Evolutionary conservation across 306 rosid species (phyloP).

Genomic region (Astragalus glycyphyllos): DNA sequence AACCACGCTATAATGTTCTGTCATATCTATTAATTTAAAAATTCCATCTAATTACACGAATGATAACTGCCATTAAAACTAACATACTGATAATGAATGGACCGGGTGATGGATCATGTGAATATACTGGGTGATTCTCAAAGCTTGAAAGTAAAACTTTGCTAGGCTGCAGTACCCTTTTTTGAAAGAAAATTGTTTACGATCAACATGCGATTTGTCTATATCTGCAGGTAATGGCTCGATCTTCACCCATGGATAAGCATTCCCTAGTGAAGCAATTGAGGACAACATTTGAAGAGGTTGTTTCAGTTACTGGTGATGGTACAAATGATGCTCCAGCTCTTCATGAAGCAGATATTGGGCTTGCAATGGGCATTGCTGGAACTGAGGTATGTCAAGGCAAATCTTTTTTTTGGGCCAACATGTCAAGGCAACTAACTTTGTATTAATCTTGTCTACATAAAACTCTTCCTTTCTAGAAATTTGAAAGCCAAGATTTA

Average conservation of each 20-base stretch:
- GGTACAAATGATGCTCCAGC: slow-evolving; percentile 99
- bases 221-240: slow-evolving; percentile 85
- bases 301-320: slow-evolving; percentile 97
- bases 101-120: slow-evolving; percentile 1
- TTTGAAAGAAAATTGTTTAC: slow-evolving; percentile 28
- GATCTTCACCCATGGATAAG: slow-evolving; percentile 97
- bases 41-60: neutral
- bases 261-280: slow-evolving; percentile 86
- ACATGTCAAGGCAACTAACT: slow-evolving; percentile 1
- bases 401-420: neutral
- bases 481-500: slow-evolving; percentile 21
- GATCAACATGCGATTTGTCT: slow-evolving; percentile 32
- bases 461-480: slow-evolving; percentile 17
- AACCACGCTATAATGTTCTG: neutral
- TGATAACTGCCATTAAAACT: slow-evolving; percentile 23
- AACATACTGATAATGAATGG: neutral
- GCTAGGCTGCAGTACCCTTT: slow-evolving; percentile 17
- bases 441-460: slow-evolving; percentile 10
- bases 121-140: slow-evolving; percentile 27
- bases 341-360: slow-evolving; percentile 99
- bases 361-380: slow-evolving; percentile 98
- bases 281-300: slow-evolving; percentile 88
- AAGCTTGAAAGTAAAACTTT: slow-evolving; percentile 29
- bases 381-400: slow-evolving; percentile 83
- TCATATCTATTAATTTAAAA: neutral